Evolutionary conservation across 352 stramenopile genomes (phyloP), one percentile per base, ranked within the genome.

Genomic region (Phytophthora tubulina): DNA sequence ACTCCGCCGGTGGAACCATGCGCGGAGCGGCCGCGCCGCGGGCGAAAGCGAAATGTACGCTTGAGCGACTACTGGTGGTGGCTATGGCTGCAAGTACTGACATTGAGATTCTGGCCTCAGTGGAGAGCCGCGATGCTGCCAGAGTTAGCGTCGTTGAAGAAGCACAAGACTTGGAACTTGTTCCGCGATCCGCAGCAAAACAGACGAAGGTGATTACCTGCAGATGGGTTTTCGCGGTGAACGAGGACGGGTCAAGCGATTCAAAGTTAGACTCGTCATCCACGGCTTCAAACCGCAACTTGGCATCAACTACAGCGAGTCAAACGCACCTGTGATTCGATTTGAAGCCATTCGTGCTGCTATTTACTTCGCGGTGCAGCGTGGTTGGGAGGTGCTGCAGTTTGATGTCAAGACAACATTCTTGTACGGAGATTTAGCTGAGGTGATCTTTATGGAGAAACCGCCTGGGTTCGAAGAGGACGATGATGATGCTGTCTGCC

Each of bases 241-340:
- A 15, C 21, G 62, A 42, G 63, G 69, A 35, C 17, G 39, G 3
- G 9, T 65, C n/a, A 64, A 38, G 0, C 21, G 51, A n/a, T 21
- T 48, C 17, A 52, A 52, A 3, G 17, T 21, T 17, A 15, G 45
- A 5, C 53, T 75, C 4, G 62, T 66, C 1, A 65, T 63, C 27
- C 48, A 56, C 17, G 55, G 63, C 21, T 61, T 65, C 15, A 70
- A 66, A 9, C 63, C 69, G 17, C 15, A 56, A 4, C 59, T 45
- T n/a, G 70, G 70, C 1, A 32, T 73, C 5, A 49, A 61, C 50
- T 76, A 73, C 33, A 17, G 3, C 4, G 48, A 76, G 30, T 72
- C 56, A 1, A 72, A 33, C 31, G 50, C 69, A 21, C 62, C 63
- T 6, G 46, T 72, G 2, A 66, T 66, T 2, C 50, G 66, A 11